These are phyloP conservation scores for Candida ascalaphidarum DNA, from an alignment of 805 yeast genomes.

Conservation along the genomic window DNA sequence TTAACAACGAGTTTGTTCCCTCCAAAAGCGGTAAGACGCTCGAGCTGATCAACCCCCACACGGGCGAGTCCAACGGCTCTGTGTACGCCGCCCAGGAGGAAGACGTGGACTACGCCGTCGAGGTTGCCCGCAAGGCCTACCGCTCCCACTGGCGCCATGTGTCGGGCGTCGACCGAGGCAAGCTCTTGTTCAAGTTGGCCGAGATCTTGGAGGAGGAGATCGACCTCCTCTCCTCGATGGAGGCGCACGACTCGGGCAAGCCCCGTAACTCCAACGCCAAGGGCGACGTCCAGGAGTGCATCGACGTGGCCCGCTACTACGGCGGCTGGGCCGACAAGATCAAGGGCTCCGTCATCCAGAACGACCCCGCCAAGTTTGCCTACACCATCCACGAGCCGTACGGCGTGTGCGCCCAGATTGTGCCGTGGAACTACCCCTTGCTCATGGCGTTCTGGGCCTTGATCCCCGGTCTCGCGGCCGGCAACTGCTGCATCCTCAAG, in stretches of 20 bases:
- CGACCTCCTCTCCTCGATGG: constrained; percentile 28
- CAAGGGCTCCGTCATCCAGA: constrained; percentile 36
- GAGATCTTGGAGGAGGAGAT: constrained; percentile 23
- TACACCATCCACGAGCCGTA: constrained; percentile 62
- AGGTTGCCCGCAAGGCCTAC: constrained; percentile 30
- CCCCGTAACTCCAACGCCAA: constrained; percentile 40
- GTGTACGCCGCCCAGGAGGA: constrained; percentile 34
- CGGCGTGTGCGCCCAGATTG: constrained; percentile 61
- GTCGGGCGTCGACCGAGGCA: constrained; percentile 33
- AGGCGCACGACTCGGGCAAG: constrained; percentile 42
- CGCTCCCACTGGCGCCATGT: constrained; percentile 36
- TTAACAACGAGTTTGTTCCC: constrained; percentile 43
- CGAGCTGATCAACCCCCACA: constrained; percentile 35
- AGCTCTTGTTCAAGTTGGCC: constrained; percentile 28
- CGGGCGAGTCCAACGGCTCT: constrained; percentile 33
- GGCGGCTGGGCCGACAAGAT: constrained; percentile 60
- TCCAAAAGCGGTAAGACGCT: constrained; percentile 23
- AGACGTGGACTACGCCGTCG: constrained; percentile 35
- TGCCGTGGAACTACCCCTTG: constrained; percentile 67
- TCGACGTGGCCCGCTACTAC: constrained; percentile 40
- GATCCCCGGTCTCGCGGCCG: constrained; percentile 78
- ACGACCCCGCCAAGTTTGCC: constrained; percentile 44
- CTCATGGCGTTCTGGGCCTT: constrained; percentile 75
- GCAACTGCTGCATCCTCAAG: constrained; percentile 65
- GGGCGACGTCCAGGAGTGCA: constrained; percentile 40